Conservation (phyloP, 1,284 basidiomycete species). For the Neotropicomus parvogracilis region DNA sequence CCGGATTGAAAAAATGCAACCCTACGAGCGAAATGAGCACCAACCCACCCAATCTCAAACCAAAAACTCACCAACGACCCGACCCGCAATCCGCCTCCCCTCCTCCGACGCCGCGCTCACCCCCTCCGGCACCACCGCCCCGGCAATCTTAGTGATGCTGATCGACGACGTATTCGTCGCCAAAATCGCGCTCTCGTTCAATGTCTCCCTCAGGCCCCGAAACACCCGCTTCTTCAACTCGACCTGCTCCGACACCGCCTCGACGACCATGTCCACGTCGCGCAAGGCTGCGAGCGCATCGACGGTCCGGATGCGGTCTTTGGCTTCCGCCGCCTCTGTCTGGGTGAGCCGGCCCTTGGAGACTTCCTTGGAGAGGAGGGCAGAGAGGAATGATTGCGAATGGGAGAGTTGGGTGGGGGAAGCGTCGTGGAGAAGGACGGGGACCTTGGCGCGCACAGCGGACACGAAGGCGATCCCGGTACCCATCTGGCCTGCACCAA, state of each 20-base stretch:
- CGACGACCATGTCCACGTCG: constrained; percentile 87
- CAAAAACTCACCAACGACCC: constrained; percentile 66
- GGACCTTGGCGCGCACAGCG: constrained; percentile 73
- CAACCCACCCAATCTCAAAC: not conserved
- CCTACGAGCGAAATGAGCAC: constrained; percentile 40
- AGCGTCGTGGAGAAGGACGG: constrained; percentile 72
- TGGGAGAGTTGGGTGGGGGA: constrained; percentile 64
- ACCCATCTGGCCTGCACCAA: constrained; percentile 88
- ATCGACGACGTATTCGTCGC: constrained; percentile 95
- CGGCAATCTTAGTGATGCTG: constrained; percentile 91
- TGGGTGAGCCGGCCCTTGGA: constrained; percentile 76
- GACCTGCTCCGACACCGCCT: constrained; percentile 90
- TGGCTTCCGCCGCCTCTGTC: constrained; percentile 72
- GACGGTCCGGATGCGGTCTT: constrained; percentile 60
- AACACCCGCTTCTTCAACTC: constrained; percentile 82
- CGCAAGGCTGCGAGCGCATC: constrained; percentile 54
- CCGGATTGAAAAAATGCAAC: constrained; percentile 95
- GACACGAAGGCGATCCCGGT: constrained; percentile 85
- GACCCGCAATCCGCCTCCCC: constrained; percentile 58
- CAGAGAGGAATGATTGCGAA: constrained; percentile 72
- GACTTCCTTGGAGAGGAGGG: constrained; percentile 83
- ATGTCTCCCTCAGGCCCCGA: constrained; percentile 59
- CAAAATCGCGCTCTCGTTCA: constrained; percentile 76
- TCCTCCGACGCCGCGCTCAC: constrained; percentile 55
- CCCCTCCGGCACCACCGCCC: constrained; percentile 62